These are phyloP conservation scores for Chlorophyllum brunneum DNA, from an alignment of 768 basidiomycete species.

Conservation along the genomic window DNA sequence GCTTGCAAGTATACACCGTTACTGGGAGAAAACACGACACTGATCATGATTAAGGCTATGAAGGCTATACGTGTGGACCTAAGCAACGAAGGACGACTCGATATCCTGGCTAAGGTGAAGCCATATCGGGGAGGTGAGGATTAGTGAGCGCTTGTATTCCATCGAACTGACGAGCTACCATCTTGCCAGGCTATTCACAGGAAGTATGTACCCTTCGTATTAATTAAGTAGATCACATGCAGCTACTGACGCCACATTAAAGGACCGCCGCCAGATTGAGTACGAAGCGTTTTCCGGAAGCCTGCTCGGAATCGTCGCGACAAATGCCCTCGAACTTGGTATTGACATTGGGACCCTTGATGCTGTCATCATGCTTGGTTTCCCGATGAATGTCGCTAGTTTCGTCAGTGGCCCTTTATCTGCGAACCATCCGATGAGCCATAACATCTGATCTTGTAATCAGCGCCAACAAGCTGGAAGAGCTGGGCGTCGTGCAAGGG, in stretches of 20 bases:
- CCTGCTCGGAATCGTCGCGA: slow-evolving; percentile 83
- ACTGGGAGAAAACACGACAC: not conserved
- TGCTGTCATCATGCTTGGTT: slow-evolving; percentile 86
- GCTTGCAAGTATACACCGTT: slow-evolving; percentile 41
- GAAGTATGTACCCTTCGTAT: slow-evolving; percentile 36
- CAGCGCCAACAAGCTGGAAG: slow-evolving; percentile 89
- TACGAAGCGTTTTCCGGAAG: slow-evolving; percentile 81
- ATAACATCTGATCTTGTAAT: not conserved
- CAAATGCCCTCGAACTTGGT: slow-evolving; percentile 87
- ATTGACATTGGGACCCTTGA: slow-evolving; percentile 90
- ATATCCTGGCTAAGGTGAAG: slow-evolving; percentile 73
- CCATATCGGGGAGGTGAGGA: slow-evolving; percentile 75
- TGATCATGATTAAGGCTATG: slow-evolving; percentile 54
- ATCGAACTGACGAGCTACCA: not conserved
- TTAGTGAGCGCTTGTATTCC: not conserved
- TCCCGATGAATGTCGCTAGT: slow-evolving; percentile 76
- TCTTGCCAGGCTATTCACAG: slow-evolving; percentile 60
- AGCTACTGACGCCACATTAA: not conserved
- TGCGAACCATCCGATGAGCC: too few species aligned
- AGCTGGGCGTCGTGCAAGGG: slow-evolving; percentile 77
- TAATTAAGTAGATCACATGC: not conserved
- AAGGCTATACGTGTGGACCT: slow-evolving; percentile 69
- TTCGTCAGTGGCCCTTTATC: slow-evolving; percentile 46
- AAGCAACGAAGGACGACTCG: slow-evolving; percentile 68
- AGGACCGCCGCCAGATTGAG: slow-evolving; percentile 85